Evolutionary conservation across 805 yeast species (phyloP).

Genomic region (Kazachstania martiniae): DNA sequence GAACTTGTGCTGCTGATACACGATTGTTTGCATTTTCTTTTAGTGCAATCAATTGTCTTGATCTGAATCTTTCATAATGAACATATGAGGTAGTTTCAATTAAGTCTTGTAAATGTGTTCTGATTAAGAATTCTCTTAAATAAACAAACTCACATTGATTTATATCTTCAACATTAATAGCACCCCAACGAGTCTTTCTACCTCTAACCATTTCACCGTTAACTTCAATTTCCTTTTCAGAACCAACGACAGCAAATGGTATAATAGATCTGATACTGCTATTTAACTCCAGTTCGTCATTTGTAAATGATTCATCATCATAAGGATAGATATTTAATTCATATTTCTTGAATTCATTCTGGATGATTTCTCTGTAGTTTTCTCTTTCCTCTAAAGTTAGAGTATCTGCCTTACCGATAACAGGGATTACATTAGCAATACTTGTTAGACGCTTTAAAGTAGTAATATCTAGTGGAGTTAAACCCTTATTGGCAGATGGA

Average conservation of each 20-base stretch:
- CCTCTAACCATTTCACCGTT: slow-evolving; percentile 80
- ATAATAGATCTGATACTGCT: slow-evolving; percentile 63
- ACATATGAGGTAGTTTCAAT: slow-evolving; percentile 81
- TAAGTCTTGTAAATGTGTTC: slow-evolving; percentile 92
- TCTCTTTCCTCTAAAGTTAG: slow-evolving; percentile 79
- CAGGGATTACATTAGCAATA: slow-evolving; percentile 87
- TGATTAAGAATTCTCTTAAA: slow-evolving; percentile 84
- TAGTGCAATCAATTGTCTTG: slow-evolving; percentile 86
- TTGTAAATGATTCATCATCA: slow-evolving; percentile 51
- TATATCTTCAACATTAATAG: slow-evolving; percentile 86
- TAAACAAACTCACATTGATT: slow-evolving; percentile 93
- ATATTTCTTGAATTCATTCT: slow-evolving; percentile 63
- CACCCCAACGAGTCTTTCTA: slow-evolving; percentile 89
- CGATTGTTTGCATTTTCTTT: slow-evolving; percentile 68
- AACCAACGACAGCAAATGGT: slow-evolving; percentile 93
- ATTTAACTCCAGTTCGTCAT: slow-evolving; percentile 64
- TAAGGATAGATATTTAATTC: slow-evolving; percentile 76
- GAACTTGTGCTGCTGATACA: slow-evolving; percentile 29
- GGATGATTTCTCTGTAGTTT: slow-evolving; percentile 63
- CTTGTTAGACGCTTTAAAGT: slow-evolving; percentile 79
- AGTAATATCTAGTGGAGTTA: slow-evolving; percentile 70
- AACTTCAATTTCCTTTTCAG: slow-evolving; percentile 64
- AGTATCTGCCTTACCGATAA: slow-evolving; percentile 88
- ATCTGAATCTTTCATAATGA: slow-evolving; percentile 88
- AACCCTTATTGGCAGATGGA: slow-evolving; percentile 64